Percentiles rank a stretch among this genome's conserved stretches.
Conservation (phyloP, 768 basidiomycete species). For the Boletus tomentosulus region DNA sequence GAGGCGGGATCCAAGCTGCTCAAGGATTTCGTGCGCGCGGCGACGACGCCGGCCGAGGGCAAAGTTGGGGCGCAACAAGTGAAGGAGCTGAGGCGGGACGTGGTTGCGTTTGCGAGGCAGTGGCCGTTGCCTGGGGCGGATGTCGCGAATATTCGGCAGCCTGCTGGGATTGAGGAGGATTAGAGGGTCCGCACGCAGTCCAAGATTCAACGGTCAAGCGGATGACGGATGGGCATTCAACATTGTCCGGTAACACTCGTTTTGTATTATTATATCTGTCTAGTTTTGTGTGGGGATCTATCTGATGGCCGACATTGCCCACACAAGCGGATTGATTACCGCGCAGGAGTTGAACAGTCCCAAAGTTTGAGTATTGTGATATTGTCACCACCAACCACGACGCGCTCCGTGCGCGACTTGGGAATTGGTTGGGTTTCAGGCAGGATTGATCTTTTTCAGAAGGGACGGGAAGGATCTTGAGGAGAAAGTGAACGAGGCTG, state of each 20-base stretch:
- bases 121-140: constrained; percentile 94
- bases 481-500: constrained; percentile 94
- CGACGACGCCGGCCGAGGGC: constrained; percentile 62
- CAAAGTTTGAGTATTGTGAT: constrained; percentile 94
- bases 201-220: constrained; percentile 56
- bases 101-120: constrained; percentile 71
- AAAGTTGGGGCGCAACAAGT: constrained; percentile 71
- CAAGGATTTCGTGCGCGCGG: constrained; percentile 79
- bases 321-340: constrained; percentile 93
- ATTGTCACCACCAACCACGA: constrained; percentile 98
- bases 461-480: constrained; percentile 91
- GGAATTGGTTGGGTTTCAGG: constrained; percentile 31
- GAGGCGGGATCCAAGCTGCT: too few species aligned
- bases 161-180: constrained; percentile 61
- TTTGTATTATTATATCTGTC: constrained; percentile 3
- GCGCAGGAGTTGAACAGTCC: constrained; percentile 87
- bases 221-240: constrained; percentile 30
- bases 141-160: constrained; percentile 43
- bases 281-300: background rate
- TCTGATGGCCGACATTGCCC: too few species aligned
- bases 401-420: constrained; percentile 30
- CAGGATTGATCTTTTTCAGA: constrained; percentile 99
- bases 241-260: constrained; percentile 19
- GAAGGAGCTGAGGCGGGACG: constrained; percentile 72
- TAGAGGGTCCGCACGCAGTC: too few species aligned